Base-by-base conservation (phyloP, 2,329 filamentous ascomycete genomes). In the Grosmannia clavigera region DNA sequence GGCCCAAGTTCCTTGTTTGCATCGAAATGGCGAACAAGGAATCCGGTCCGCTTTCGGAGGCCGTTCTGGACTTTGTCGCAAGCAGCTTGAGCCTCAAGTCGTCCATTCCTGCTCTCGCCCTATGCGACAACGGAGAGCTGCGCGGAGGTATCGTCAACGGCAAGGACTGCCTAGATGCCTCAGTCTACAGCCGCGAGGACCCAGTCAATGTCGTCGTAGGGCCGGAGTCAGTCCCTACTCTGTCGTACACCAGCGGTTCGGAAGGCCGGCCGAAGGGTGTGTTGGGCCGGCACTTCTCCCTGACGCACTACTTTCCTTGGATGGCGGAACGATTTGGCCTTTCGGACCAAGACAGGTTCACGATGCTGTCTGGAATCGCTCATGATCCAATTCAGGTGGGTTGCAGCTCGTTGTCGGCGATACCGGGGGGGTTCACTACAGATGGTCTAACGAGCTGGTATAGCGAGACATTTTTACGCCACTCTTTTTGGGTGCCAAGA, bases 271-370 rank as follows among this genome's bases (percentile, higher is more conserved):
- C 90, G 40, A 96, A 95, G 76, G 90, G 90, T 66, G 92, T 97
- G 14, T 80, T 85, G 60, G 92, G 92, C 1, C 82, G 92, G 16
- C 92, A 97, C 73, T 97, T 87, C 74, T 88, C 84, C 57, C 76
- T 97, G 62, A 82, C 90, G 1, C 85, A 87, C 67, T 97, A 96
- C 75, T 95, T 92, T 69, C 84, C 86, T 25, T 97, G 91, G 92
- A 97, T 97, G 92, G 84, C 90, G 0, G 76, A 94, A 73, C 83
- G 78, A 2, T 97, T 97, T 71, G 78, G 83, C 56, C 78, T 95
- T 55, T 85, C 83, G 0, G 78, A 84, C 10, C 80, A 89, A 51
- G 86, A 86, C 69, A 82, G 80, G 64, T 96, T 95, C 69, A 90
- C 91, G 3, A 85, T 92, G 76, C 78, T 96, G 9, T 87, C 82